A percentile compares a stretch with the other conserved stretches of the same genome.
These are phyloP conservation scores for Euphorbia lathyris DNA, from an alignment of 345 rosid genomes.

Conservation along the genomic window DNA sequence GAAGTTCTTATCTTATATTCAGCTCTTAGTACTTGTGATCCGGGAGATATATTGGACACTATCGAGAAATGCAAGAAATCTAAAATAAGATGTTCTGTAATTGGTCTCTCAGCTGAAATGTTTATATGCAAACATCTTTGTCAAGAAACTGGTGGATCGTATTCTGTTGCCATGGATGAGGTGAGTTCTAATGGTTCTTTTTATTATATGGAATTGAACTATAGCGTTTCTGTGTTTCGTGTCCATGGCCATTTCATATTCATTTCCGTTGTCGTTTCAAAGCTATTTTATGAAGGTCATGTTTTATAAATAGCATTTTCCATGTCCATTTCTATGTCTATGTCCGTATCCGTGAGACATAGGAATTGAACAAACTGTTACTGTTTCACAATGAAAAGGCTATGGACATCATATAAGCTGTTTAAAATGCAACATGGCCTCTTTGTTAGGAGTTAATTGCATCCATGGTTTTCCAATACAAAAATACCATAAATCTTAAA, in stretches of 20 bases:
- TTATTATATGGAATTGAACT: neutral
- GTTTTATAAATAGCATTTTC: too few relatives aligned
- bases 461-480: neutral
- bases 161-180: slow-evolving; percentile 82
- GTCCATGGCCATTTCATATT: too few relatives aligned
- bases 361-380: neutral
- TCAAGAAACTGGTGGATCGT: slow-evolving; percentile 85
- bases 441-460: neutral
- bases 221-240: too few relatives aligned
- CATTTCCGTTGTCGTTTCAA: too few relatives aligned
- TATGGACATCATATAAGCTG: neutral
- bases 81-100: slow-evolving; percentile 79
- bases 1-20: slow-evolving; percentile 81
- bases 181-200: slow-evolving; percentile 39
- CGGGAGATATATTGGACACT: slow-evolving; percentile 86
- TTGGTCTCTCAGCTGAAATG: slow-evolving; percentile 91
- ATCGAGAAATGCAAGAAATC: slow-evolving; percentile 78
- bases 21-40: slow-evolving; percentile 83
- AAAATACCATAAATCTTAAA: too few relatives aligned
- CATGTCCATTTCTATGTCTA: too few relatives aligned
- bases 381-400: neutral
- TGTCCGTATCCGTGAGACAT: too few relatives aligned
- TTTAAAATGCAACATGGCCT: neutral
- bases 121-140: slow-evolving; percentile 86
- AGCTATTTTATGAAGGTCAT: too few relatives aligned